These are phyloP conservation scores for Schizochytrium sp. DNA, from an alignment of 108 stramenopile species.

Conservation along the genomic window DNA sequence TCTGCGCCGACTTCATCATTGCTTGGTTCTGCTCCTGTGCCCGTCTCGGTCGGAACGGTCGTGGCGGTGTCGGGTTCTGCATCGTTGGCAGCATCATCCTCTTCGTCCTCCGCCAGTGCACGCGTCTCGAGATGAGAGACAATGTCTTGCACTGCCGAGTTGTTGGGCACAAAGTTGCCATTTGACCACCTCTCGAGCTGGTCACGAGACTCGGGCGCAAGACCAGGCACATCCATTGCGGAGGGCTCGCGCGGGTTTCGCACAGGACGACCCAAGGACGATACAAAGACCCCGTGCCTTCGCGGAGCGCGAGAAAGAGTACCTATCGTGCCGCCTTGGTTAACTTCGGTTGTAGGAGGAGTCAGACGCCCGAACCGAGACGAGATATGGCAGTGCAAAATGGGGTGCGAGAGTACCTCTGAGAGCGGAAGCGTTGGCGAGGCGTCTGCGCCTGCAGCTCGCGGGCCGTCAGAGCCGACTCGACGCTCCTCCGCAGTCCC, in stretches of 20 bases:
- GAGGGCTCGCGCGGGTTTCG: neutral
- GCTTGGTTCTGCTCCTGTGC: too few species aligned
- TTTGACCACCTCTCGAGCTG: conserved; percentile 1
- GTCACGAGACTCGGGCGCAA: neutral
- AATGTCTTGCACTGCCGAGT: neutral
- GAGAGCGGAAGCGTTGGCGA: neutral
- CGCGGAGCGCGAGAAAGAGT: neutral
- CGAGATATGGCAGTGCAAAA: neutral
- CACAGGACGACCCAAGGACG: neutral
- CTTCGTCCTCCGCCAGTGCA: neutral
- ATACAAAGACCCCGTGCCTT: neutral
- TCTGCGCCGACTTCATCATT: neutral
- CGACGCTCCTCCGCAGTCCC: neutral
- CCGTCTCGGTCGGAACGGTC: too few species aligned
- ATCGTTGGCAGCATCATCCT: too few species aligned
- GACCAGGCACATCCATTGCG: neutral
- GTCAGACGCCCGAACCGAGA: neutral
- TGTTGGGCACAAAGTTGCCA: neutral
- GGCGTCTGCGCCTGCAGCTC: neutral
- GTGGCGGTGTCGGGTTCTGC: neutral
- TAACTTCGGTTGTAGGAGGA: too few species aligned
- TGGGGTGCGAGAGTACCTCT: neutral
- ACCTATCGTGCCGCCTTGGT: too few species aligned
- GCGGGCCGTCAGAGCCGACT: neutral
- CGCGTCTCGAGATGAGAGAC: neutral